Evolutionary conservation across 805 yeast species (phyloP), one percentile per base, ranked within the genome.

Genomic region (Starmerella asiatica): DNA sequence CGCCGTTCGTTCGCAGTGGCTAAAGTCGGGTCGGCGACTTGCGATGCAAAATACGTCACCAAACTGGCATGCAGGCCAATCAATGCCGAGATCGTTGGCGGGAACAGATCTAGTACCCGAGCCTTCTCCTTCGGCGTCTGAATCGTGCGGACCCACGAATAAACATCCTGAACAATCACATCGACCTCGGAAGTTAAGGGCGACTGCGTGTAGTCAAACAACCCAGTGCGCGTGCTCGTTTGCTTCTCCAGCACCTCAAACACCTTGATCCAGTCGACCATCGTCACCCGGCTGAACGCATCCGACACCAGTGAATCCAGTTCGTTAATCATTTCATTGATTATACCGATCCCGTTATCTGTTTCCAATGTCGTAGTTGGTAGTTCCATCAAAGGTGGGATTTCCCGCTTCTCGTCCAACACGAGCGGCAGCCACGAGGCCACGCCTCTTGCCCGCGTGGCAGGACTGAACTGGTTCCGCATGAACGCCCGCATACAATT

Each of bases 241-340:
- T 79, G 77, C 24, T 71, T 62, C 55, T 86, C 95, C 33, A 88
- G 59, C 1, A 76, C 60, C 52, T 83, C 88, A 55, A 73, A 80
- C 3, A 78, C 71, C 40, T 70, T 69, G 37, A 83, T 64, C 95
- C 96, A 88, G 50, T 86, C 93, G 44, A 70, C 71, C 11, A 74
- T 57, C 11, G 73, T 68, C 26, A 79, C 68, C 9, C 73, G 68
- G 21, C 61, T 63, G 54, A 78, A 75, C 24, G 78, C 64, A 3
- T 70, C 68, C 2, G 70, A 63, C 21, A 81, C 67, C 5, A 82
- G 62, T 15, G 65, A 62, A 58, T 86, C 88, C 43, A 86, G 57
- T 34, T 69, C 68, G 39, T 69, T 70, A 18, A 83, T 64, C 59
- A 82, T 79, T 36, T 64, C 61, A 43, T 77, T 76, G 43, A 84